Evolutionary conservation across 1,139 yeast genomes (phyloP).

Genomic region (Tardiomyces depauwii): DNA sequence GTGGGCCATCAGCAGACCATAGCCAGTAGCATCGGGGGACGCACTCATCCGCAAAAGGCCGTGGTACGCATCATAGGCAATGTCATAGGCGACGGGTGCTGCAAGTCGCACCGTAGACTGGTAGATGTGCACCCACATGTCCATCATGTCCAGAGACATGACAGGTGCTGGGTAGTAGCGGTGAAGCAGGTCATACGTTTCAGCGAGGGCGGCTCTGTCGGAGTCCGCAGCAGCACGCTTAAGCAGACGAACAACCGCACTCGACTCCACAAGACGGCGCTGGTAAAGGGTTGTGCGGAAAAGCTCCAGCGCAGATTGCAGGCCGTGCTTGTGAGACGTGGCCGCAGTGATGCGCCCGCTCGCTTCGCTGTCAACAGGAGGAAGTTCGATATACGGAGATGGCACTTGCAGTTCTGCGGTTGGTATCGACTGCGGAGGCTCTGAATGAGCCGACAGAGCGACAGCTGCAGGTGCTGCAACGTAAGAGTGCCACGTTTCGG

Average conservation of each 20-base stretch:
- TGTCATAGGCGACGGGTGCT: slow-evolving; percentile 15
- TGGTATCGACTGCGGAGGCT: too few species aligned
- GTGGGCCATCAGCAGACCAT: slow-evolving; percentile 22
- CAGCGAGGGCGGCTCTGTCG: slow-evolving; percentile 3
- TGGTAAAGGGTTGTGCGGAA: not conserved
- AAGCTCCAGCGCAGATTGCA: not conserved
- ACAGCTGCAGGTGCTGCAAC: too few species aligned
- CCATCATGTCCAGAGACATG: not conserved
- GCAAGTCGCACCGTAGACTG: slow-evolving; percentile 9
- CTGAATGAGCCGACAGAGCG: too few species aligned
- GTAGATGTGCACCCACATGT: not conserved
- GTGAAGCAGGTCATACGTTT: not conserved
- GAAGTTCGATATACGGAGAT: not conserved
- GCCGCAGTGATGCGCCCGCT: not conserved
- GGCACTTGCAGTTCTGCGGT: too few species aligned
- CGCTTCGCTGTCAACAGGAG: not conserved
- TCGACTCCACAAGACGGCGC: not conserved
- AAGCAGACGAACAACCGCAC: slow-evolving; percentile 1
- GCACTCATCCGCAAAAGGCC: slow-evolving; percentile 23
- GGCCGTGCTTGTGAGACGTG: not conserved
- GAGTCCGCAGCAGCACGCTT: not conserved
- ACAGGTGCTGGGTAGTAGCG: not conserved
- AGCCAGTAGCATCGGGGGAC: slow-evolving; percentile 28
- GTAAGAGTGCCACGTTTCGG: not conserved
- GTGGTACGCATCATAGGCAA: slow-evolving; percentile 20